phyloP scores from a whole-genome alignment of 2,329 filamentous ascomycete genomes.

The Aspergillus transmontanensis region DNA sequence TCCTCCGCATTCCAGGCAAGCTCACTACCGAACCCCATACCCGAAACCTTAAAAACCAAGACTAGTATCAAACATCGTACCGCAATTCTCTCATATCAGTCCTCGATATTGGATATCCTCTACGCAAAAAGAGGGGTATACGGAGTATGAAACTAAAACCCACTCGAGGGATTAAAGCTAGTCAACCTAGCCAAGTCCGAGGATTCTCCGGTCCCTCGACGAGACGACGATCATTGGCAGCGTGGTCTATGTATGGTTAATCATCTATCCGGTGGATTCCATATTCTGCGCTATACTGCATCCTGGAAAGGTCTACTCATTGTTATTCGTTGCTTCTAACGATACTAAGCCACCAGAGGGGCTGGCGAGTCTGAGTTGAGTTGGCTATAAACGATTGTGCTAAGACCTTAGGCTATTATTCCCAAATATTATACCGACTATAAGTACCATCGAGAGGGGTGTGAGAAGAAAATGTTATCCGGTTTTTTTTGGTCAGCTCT shows the following conservation, averaged over 20 bases:
- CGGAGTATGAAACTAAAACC: background rate
- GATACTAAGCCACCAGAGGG: too few relatives aligned
- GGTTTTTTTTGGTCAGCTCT: background rate
- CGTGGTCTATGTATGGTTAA: background rate
- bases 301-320: background rate
- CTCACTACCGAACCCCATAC: background rate
- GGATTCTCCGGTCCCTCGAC: background rate
- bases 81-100: background rate
- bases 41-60: background rate
- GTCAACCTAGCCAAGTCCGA: too few relatives aligned
- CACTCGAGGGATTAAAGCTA: too few relatives aligned
- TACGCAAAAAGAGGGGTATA: background rate
- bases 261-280: background rate
- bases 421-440: background rate
- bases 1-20: background rate
- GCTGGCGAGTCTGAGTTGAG: background rate
- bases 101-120: background rate
- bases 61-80: background rate
- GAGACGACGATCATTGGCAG: background rate
- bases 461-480: background rate
- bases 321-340: background rate
- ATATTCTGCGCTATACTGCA: background rate
- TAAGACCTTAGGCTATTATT: background rate
- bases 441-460: background rate
- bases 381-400: background rate